Evolutionary conservation across 148 eudicot species (phyloP).

Genomic region (Polygonum aviculare): DNA sequence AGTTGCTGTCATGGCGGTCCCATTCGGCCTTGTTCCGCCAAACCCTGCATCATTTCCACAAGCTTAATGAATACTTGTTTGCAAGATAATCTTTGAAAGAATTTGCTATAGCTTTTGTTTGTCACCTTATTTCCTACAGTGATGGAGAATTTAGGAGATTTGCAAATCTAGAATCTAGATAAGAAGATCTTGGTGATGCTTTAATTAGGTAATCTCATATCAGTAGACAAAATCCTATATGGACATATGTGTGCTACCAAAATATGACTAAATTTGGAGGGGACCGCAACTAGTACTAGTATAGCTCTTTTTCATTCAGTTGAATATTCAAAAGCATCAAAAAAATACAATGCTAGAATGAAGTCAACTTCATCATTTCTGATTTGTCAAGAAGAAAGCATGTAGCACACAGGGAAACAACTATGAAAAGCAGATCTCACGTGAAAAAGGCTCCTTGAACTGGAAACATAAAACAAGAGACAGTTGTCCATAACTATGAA

Average conservation of each 20-base stretch:
- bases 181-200: neutral
- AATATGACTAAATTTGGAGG: slow-evolving; percentile 7
- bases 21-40: neutral
- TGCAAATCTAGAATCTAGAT: neutral
- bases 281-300: neutral
- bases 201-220: neutral
- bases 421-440: slow-evolving; percentile 2
- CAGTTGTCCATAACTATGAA: neutral
- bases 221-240: slow-evolving; percentile 1
- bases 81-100: neutral
- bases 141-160: neutral
- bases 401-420: slow-evolving; percentile 9
- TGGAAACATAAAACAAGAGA: neutral
- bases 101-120: neutral
- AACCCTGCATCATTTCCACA: slow-evolving; percentile 4
- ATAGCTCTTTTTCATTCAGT: neutral
- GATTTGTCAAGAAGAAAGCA: slow-evolving; percentile 3
- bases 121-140: neutral
- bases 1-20: neutral
- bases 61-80: neutral
- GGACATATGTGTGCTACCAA: neutral
- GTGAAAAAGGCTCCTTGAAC: neutral
- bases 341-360: slow-evolving; percentile 1
- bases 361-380: neutral
- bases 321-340: neutral